phyloP scores from a whole-genome alignment of 108 stramenopile species.

The Fragilariopsis cylindrus region DNA sequence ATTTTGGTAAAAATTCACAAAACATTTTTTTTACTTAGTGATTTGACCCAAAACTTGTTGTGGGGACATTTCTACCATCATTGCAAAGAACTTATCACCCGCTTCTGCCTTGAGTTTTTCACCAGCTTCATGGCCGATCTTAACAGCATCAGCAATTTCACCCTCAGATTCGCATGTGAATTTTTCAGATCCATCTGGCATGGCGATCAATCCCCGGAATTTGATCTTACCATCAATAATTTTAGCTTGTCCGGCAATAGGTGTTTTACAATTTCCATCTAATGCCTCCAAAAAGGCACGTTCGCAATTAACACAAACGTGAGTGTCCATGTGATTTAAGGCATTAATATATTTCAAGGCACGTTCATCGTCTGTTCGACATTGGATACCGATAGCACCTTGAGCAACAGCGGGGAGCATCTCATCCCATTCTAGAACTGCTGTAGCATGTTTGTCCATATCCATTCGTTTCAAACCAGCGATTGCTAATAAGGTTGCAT shows the following conservation, averaged over 20 bases:
- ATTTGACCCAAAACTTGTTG: conserved; percentile 92
- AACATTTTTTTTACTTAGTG: conserved; percentile 59
- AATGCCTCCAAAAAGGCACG: conserved; percentile 97
- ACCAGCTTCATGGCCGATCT: conserved; percentile 84
- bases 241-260: conserved; percentile 98
- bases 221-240: conserved; percentile 86
- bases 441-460: conserved; percentile 92
- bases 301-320: conserved; percentile 97
- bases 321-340: conserved; percentile 91
- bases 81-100: conserved; percentile 91
- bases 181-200: conserved; percentile 88
- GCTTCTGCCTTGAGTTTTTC: conserved; percentile 87
- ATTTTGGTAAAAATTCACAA: too few species aligned
- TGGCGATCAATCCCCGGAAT: conserved; percentile 91
- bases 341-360: conserved; percentile 89
- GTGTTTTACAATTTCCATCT: conserved; percentile 99
- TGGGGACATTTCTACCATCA: conserved; percentile 94
- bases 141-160: conserved; percentile 73
- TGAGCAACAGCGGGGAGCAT: conserved; percentile 99
- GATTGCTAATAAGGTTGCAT: conserved; percentile 97
- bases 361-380: conserved; percentile 91
- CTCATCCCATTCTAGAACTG: conserved; percentile 92
- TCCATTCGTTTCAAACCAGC: conserved; percentile 99
- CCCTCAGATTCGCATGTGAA: conserved; percentile 79
- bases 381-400: conserved; percentile 99